These are phyloP conservation scores for Mycocentrospora acerina DNA, from an alignment of 2,329 filamentous ascomycete genomes.

Conservation along the genomic window DNA sequence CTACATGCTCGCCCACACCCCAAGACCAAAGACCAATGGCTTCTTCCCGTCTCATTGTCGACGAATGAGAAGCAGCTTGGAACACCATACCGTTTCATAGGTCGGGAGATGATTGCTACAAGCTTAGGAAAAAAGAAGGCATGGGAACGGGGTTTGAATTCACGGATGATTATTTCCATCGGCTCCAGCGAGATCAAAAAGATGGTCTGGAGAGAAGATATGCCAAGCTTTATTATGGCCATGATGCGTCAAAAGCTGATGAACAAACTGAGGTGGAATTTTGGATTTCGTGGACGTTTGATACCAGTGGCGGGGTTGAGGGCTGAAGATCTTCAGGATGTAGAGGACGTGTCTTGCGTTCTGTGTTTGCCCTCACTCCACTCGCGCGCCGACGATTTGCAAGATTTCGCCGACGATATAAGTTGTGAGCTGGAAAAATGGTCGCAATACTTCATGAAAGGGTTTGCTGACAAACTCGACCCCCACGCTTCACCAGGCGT, in stretches of 20 bases:
- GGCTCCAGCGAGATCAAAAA: constrained; percentile 30
- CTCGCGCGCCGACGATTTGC: constrained; percentile 26
- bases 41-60: constrained; percentile 51
- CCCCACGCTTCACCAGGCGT: constrained; percentile 24
- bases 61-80: constrained; percentile 24
- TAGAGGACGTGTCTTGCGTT: constrained; percentile 34
- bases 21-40: constrained; percentile 56
- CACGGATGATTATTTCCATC: constrained; percentile 39
- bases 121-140: constrained; percentile 21
- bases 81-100: constrained; percentile 24
- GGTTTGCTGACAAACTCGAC: constrained; percentile 19
- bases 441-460: constrained; percentile 17
- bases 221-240: constrained; percentile 45
- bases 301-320: constrained; percentile 21
- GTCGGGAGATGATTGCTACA: constrained; percentile 12
- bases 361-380: constrained; percentile 27
- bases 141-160: constrained; percentile 23
- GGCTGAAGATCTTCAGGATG: constrained; percentile 18
- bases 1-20: constrained; percentile 61
- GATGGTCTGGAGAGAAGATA: constrained; percentile 51
- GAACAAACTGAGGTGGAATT: constrained; percentile 41
- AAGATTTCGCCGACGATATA: constrained; percentile 14
- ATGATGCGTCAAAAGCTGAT: constrained; percentile 41
- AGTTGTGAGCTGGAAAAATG: constrained; percentile 24
- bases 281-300: constrained; percentile 26